Evolutionary conservation across 169 alveolate genomes (phyloP).

Genomic region (Toxoplasma gondii): DNA sequence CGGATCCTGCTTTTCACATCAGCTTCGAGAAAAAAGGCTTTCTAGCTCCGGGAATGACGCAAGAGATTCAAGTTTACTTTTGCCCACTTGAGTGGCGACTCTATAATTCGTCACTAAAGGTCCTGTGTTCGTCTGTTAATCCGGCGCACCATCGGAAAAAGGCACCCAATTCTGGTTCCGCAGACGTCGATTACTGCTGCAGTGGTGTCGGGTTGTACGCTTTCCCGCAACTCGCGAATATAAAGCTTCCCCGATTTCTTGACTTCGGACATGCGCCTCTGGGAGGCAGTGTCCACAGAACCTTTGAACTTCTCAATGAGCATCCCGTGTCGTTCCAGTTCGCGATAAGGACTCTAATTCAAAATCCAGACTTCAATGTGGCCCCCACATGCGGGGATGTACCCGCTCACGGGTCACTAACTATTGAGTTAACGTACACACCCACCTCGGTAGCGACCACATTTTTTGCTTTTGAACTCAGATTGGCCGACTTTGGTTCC

Average conservation of each 20-base stretch:
- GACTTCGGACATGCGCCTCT: slow-evolving; percentile 5
- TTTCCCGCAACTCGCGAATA: not conserved
- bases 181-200: slow-evolving; percentile 2
- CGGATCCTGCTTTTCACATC: not conserved
- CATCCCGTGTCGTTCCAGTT: slow-evolving; percentile 36
- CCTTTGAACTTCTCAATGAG: not conserved
- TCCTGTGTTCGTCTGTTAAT: not conserved
- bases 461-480: not conserved
- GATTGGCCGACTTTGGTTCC: slow-evolving; percentile 3
- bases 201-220: not conserved
- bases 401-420: not conserved
- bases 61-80: not conserved
- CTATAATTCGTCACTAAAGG: not conserved
- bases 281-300: not conserved
- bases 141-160: not conserved
- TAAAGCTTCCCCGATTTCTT: not conserved
- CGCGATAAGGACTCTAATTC: not conserved
- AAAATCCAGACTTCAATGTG: not conserved
- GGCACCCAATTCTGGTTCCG: not conserved
- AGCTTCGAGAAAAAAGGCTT: slow-evolving; percentile 15
- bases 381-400: slow-evolving; percentile 22
- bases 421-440: not conserved
- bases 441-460: not conserved
- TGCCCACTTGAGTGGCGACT: slow-evolving; percentile 14
- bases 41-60: slow-evolving; percentile 36